phyloP scores from a whole-genome alignment of 306 rosid genomes.

The Pyrus communis region DNA sequence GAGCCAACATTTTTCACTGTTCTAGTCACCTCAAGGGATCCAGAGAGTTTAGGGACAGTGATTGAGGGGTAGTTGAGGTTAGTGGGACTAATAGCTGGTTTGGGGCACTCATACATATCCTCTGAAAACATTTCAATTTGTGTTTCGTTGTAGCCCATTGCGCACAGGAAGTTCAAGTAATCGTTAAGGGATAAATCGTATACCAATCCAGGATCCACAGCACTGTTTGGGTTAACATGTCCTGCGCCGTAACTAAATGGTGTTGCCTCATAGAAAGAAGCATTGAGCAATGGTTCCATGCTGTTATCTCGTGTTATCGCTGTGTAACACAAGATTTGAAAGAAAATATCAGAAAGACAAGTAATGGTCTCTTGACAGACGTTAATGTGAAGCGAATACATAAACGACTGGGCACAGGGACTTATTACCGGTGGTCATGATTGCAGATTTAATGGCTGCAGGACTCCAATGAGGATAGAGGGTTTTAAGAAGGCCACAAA shows the following conservation, averaged over 20 bases:
- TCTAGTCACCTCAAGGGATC: slow-evolving; percentile 48
- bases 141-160: slow-evolving; percentile 50
- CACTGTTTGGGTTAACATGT: slow-evolving; percentile 63
- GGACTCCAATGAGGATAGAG: slow-evolving; percentile 84
- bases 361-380: neutral
- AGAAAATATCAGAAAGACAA: neutral
- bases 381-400: neutral
- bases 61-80: slow-evolving; percentile 83
- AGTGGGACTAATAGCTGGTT: slow-evolving; percentile 24
- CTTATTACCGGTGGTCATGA: slow-evolving; percentile 78
- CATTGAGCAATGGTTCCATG: slow-evolving; percentile 47
- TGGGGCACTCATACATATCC: slow-evolving; percentile 33
- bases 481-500: slow-evolving; percentile 60
- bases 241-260: slow-evolving; percentile 90
- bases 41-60: slow-evolving; percentile 55
- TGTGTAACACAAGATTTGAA: slow-evolving; percentile 19
- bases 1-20: slow-evolving; percentile 67
- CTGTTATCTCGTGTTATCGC: slow-evolving; percentile 53
- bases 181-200: slow-evolving; percentile 53
- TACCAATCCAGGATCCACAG: slow-evolving; percentile 85
- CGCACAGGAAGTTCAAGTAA: slow-evolving; percentile 62
- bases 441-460: slow-evolving; percentile 88
- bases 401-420: neutral
- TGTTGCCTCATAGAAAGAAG: slow-evolving; percentile 42
- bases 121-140: slow-evolving; percentile 40